phyloP scores from a whole-genome alignment of 768 basidiomycete genomes.

The Podaxis sp. region DNA sequence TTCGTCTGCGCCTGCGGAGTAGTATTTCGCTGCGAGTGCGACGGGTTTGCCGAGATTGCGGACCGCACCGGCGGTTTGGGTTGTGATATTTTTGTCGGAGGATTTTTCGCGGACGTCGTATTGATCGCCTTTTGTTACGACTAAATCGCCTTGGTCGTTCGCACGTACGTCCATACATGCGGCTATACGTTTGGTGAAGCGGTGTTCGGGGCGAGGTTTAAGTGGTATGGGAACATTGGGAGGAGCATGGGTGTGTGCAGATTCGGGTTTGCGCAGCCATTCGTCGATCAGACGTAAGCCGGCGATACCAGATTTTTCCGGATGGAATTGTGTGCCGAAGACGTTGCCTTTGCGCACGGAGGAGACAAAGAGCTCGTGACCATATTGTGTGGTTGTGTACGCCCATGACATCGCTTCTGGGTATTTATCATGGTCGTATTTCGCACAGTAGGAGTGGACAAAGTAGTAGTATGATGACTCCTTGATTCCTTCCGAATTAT shows the following conservation, averaged over 20 bases:
- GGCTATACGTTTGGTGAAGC: conserved; percentile 90
- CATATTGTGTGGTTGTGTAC: conserved; percentile 89
- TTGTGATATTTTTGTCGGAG: conserved; percentile 21
- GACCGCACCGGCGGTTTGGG: conserved; percentile 68
- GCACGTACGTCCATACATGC: conserved; percentile 98
- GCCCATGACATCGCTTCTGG: conserved; percentile 70
- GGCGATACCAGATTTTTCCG: conserved; percentile 92
- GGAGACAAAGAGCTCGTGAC: conserved; percentile 88
- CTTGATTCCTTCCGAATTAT: conserved; percentile 45
- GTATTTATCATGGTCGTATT: conserved; percentile 57
- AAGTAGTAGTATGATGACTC: conserved; percentile 85
- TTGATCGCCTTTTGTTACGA: conserved; percentile 99
- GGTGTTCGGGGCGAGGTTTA: conserved; percentile 48
- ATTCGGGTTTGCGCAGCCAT: conserved; percentile 69
- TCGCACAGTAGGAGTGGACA: conserved; percentile 92
- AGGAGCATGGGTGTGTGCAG: conserved; percentile 32
- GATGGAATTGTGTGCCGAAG: conserved; percentile 95
- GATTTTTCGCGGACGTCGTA: conserved; percentile 93
- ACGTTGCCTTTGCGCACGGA: conserved; percentile 80
- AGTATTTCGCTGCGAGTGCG: conserved; percentile 85
- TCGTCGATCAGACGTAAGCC: conserved; percentile 77
- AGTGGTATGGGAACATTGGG: conserved; percentile 33
- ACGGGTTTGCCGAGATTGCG: conserved; percentile 98
- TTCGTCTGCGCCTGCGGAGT: conserved; percentile 88
- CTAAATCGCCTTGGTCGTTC: conserved; percentile 94